phyloP scores from a whole-genome alignment of 2,329 filamentous ascomycete genomes.

The Cercospora beticola region DNA sequence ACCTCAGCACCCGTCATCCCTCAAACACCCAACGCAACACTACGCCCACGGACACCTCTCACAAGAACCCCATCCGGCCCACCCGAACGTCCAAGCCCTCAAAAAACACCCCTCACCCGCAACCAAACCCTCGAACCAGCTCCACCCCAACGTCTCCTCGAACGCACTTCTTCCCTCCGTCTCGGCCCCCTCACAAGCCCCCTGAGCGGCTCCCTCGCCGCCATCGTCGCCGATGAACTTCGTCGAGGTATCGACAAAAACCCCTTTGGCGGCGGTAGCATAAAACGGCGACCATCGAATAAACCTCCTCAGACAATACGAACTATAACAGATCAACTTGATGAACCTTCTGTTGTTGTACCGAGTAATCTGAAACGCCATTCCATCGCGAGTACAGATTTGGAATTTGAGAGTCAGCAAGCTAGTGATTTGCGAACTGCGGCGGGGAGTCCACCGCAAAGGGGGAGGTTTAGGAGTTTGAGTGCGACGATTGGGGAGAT shows the following conservation, averaged over 20 bases:
- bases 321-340: slow-evolving; percentile 11
- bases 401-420: slow-evolving; percentile 29
- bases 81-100: slow-evolving; percentile 13
- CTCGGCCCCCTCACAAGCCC: slow-evolving; percentile 62
- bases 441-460: slow-evolving; percentile 20
- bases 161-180: slow-evolving; percentile 52
- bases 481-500: slow-evolving; percentile 33
- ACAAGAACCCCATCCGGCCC: slow-evolving; percentile 26
- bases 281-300: slow-evolving; percentile 18
- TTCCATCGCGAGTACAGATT: slow-evolving; percentile 28
- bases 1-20: slow-evolving; percentile 37
- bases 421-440: slow-evolving; percentile 19
- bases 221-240: slow-evolving; percentile 64
- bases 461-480: slow-evolving; percentile 27
- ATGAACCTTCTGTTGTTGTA: neutral
- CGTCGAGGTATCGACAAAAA: slow-evolving; percentile 52
- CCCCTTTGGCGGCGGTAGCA: slow-evolving; percentile 19
- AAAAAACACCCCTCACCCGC: slow-evolving; percentile 12
- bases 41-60: slow-evolving; percentile 31
- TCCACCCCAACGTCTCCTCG: slow-evolving; percentile 43
- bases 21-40: slow-evolving; percentile 22
- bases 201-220: slow-evolving; percentile 60
- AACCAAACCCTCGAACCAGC: slow-evolving; percentile 28
- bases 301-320: slow-evolving; percentile 11
- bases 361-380: slow-evolving; percentile 26